Evolutionary conservation across 2,329 filamentous ascomycete species (phyloP).

Genomic region (Diaporthe caulivora): DNA sequence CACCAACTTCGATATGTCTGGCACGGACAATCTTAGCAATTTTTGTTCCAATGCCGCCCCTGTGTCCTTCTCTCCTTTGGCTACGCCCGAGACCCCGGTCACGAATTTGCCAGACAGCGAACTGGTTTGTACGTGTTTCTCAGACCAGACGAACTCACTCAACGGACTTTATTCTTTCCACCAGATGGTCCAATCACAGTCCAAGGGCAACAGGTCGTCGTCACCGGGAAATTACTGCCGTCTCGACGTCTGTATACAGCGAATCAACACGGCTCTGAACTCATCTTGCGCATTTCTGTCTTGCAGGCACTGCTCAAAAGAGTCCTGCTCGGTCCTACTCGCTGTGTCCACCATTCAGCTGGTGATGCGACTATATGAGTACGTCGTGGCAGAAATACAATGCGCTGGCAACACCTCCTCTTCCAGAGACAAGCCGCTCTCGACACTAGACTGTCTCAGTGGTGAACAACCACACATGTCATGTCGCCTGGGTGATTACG

Average conservation of each 20-base stretch:
- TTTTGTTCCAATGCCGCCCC: not conserved
- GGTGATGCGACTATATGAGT: not conserved
- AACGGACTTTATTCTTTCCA: conserved; percentile 1
- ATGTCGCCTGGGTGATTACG: conserved; percentile 10
- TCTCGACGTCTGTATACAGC: conserved; percentile 3
- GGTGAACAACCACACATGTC: not conserved
- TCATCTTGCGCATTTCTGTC: not conserved
- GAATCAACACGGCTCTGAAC: not conserved
- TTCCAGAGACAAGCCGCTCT: not conserved
- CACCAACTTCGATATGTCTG: not conserved
- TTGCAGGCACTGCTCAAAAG: not conserved
- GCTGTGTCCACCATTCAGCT: not conserved
- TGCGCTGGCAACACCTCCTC: too few relatives aligned
- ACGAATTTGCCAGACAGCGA: not conserved
- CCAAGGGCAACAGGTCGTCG: not conserved
- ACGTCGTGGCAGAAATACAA: not conserved
- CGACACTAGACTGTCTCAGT: not conserved
- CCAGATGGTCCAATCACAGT: not conserved
- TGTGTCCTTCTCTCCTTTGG: not conserved
- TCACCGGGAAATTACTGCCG: not conserved
- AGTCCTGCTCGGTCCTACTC: not conserved
- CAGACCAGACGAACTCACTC: not conserved
- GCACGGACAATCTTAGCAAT: not conserved
- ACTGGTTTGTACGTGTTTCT: not conserved
- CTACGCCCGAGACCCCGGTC: not conserved